phyloP scores from a whole-genome alignment of 2,329 filamentous ascomycete genomes.

The Lecanicillium sp. region DNA sequence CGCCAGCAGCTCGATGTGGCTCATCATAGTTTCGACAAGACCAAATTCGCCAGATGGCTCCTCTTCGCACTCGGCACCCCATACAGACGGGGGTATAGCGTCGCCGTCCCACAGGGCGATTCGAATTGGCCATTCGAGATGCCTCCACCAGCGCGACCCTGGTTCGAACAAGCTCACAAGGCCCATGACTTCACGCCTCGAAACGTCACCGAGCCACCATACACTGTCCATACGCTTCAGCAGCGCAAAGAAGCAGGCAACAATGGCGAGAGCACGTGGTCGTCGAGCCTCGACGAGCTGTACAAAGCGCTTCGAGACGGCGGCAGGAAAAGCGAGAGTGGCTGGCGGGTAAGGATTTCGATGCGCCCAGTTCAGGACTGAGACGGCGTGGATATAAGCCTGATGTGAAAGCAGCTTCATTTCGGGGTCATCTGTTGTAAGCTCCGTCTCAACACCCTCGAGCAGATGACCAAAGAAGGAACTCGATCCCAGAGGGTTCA shows the following conservation, averaged over 20 bases:
- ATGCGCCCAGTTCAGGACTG: constrained; percentile 59
- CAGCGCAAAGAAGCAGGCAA: constrained; percentile 59
- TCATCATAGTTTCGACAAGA: constrained; percentile 27
- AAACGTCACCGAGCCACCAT: constrained; percentile 65
- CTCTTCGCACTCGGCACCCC: constrained; percentile 43
- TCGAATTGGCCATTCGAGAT: constrained; percentile 52
- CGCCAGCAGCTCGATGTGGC: constrained; percentile 31
- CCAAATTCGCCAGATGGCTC: constrained; percentile 28
- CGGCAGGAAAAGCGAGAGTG: constrained; percentile 55
- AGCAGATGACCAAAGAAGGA: constrained; percentile 56
- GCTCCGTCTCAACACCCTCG: constrained; percentile 48
- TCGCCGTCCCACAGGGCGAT: constrained; percentile 48
- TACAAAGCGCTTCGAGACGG: constrained; percentile 52
- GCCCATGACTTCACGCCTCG: constrained; percentile 56
- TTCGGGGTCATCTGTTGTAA: constrained; percentile 27
- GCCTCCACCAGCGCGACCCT: constrained; percentile 52
- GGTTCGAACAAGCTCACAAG: constrained; percentile 51
- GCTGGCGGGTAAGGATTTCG: constrained; percentile 50
- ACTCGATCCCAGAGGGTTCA: constrained; percentile 38
- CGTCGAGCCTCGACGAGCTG: constrained; percentile 50
- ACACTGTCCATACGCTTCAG: constrained; percentile 52
- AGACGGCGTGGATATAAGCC: constrained; percentile 56
- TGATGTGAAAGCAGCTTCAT: constrained; percentile 29
- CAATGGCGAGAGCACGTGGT: constrained; percentile 53
- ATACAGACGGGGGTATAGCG: constrained; percentile 45